Evolutionary conservation across 2,329 filamentous ascomycete genomes (phyloP), one percentile per base, ranked within the genome.

Genomic region (Xylaria hypoxylon): DNA sequence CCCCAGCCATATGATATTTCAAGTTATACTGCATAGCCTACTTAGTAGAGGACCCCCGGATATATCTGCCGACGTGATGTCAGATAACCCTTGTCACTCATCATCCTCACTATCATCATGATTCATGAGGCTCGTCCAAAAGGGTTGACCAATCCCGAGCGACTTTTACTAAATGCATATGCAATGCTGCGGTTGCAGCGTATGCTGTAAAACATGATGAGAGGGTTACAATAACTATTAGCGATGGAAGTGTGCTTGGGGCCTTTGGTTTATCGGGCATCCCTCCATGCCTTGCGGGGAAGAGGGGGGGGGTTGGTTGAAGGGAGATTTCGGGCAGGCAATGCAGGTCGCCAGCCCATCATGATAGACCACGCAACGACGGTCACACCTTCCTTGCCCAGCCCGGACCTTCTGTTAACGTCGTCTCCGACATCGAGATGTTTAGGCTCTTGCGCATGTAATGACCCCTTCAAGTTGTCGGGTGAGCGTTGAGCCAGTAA

Each of bases 401-500:
- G 51, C 33, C 50, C 62, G 62, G 57, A 65, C 62, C 10, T 60
- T 53, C 51, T 44, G 8, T 56, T 60, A 15, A 40, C 24, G 56
- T 31, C 33, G 10, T 3, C 44, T 65, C 57, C 62, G 62, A 65
- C 28, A 38, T 28, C 3, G 28, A 45, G 17, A 5, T 8, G 26
- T 26, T 60, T 35, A 10, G 40, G 33, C 31, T 45, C 38, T 53
- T 11, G 50, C 17, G n/a, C 28, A 47, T 24, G 19, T 40, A 22
- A 33, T 19, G 19, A 10, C 22, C 5, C n/a, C 22, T 48, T 44
- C 47, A 6, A 33, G n/a, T 24, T 5, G 40, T n/a, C 8, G 5
- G 11, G 22, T 11, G 13, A 28, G 10, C 17, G 11, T 48, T 48
- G 22, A 13, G 2, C 45, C 13, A 26, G 45, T 24, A 48, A n/a